phyloP scores from a whole-genome alignment of 306 rosid genomes.

The Trichosanthes cucumerina region DNA sequence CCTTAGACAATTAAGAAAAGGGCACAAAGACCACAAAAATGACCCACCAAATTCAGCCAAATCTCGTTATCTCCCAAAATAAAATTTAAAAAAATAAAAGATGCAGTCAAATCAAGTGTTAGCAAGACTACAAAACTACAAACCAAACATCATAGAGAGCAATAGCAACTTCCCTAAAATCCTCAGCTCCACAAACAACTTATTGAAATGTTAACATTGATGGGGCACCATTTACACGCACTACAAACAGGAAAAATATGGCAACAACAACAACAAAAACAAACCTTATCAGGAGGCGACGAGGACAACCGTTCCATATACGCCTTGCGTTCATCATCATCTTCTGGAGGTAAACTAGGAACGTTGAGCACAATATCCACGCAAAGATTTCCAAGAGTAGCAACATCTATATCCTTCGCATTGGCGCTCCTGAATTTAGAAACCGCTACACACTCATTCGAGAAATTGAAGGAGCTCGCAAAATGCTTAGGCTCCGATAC shows the following conservation, averaged over 20 bases:
- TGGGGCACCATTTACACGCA: neutral
- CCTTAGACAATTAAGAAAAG: neutral
- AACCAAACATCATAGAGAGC: neutral
- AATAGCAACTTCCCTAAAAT: neutral
- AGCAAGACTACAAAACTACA: neutral
- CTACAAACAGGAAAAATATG: neutral
- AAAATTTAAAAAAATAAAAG: neutral
- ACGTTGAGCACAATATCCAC: slow-evolving; percentile 83
- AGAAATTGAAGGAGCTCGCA: neutral
- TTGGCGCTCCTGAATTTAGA: slow-evolving; percentile 21
- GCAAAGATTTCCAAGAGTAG: slow-evolving; percentile 83
- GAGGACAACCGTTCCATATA: slow-evolving; percentile 67
- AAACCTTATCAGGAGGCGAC: slow-evolving; percentile 77
- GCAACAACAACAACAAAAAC: neutral
- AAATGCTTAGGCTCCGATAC: slow-evolving; percentile 21
- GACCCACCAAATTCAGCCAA: neutral
- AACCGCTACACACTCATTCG: slow-evolving; percentile 15
- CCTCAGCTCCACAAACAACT: neutral
- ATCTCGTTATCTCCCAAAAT: neutral
- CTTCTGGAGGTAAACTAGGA: slow-evolving; percentile 64
- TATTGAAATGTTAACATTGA: neutral
- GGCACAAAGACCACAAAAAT: neutral
- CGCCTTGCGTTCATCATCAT: slow-evolving; percentile 40
- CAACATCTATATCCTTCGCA: slow-evolving; percentile 53
- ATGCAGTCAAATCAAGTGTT: neutral